These are phyloP conservation scores for Tylopilus felleus DNA, from an alignment of 768 basidiomycete genomes.

Conservation along the genomic window DNA sequence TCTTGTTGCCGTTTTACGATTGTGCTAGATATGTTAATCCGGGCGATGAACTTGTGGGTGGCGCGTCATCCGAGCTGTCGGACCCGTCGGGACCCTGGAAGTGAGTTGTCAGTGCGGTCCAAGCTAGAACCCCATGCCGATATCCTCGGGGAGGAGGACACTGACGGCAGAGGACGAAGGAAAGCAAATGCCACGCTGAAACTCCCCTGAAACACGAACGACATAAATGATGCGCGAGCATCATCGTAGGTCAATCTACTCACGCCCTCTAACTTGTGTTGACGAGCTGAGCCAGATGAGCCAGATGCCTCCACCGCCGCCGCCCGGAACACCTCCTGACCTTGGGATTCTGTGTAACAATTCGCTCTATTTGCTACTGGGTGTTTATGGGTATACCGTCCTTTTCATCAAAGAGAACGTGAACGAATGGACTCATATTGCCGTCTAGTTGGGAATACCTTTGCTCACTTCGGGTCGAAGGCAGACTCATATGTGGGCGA, in stretches of 20 bases:
- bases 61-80: background rate
- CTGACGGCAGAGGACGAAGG: background rate
- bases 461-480: slow-evolving; percentile 15
- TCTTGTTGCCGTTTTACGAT: background rate
- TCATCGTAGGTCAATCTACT: background rate
- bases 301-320: too few species aligned
- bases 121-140: background rate
- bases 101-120: background rate
- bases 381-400: slow-evolving; percentile 18
- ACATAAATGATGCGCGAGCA: background rate
- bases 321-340: background rate
- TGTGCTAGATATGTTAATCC: background rate
- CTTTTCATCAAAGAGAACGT: background rate
- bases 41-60: background rate
- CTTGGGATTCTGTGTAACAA: background rate
- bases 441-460: slow-evolving; percentile 22
- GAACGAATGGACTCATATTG: background rate
- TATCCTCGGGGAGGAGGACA: background rate
- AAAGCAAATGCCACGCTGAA: background rate
- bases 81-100: background rate
- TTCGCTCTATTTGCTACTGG: slow-evolving; percentile 11
- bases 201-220: background rate
- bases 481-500: slow-evolving; percentile 8
- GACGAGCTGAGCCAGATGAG: background rate
- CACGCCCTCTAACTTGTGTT: background rate